Percentiles rank a stretch among this genome's conserved stretches.
Conservation (phyloP, 306 rosid species). For the Trifolium subterraneum region DNA sequence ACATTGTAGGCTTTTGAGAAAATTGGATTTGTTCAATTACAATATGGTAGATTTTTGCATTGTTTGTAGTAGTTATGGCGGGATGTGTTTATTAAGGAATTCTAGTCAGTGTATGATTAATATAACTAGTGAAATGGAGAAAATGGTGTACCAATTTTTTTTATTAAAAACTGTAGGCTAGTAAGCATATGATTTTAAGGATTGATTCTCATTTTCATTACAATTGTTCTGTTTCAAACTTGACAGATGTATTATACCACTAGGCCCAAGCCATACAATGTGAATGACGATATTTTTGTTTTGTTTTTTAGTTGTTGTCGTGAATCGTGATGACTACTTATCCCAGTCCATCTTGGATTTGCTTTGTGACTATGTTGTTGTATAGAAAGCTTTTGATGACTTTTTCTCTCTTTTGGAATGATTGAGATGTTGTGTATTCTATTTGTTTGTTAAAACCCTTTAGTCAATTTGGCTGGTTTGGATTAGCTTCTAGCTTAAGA, state of each 20-base stretch:
- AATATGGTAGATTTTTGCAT: conserved; percentile 1
- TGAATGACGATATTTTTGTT: background rate
- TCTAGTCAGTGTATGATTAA: background rate
- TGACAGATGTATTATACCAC: background rate
- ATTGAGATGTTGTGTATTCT: conserved; percentile 18
- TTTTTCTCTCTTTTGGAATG: background rate
- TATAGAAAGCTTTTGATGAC: background rate
- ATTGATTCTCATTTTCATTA: background rate
- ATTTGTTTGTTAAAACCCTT: background rate
- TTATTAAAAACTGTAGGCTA: background rate
- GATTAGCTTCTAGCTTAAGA: conserved; percentile 1
- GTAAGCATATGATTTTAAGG: conserved; percentile 4
- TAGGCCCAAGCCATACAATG: background rate
- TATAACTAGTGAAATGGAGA: background rate
- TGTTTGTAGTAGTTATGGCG: background rate
- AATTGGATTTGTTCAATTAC: background rate
- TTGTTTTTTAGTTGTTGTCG: conserved; percentile 2
- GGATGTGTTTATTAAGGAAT: conserved; percentile 2
- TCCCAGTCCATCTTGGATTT: conserved; percentile 11
- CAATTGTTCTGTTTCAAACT: conserved; percentile 2
- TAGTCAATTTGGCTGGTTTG: conserved; percentile 1
- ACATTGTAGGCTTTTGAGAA: background rate
- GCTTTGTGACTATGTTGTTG: background rate
- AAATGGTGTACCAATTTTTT: background rate
- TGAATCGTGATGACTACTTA: background rate